Evolutionary conservation across 2,329 filamentous ascomycete genomes (phyloP).

Genomic region (Aureobasidium uvarum): DNA sequence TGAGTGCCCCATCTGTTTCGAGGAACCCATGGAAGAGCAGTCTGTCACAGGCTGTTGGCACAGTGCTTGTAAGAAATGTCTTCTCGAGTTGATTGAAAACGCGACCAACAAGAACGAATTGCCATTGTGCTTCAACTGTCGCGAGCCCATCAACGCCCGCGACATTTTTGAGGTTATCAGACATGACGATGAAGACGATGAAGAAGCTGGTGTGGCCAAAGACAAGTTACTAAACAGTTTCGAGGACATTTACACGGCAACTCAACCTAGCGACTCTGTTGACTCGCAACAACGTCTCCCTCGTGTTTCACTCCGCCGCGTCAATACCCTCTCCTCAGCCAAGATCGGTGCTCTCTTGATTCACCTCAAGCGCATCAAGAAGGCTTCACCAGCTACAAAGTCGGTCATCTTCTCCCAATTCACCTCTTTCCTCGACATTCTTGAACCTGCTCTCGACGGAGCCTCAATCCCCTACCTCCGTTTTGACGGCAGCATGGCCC

Average conservation of each 20-base stretch:
- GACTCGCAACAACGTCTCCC: conserved; percentile 41
- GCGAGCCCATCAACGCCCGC: conserved; percentile 73
- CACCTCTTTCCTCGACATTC: conserved; percentile 90
- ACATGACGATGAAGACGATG: conserved; percentile 59
- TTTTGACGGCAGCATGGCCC: conserved; percentile 85
- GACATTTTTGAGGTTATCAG: conserved; percentile 92
- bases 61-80: conserved; percentile 88
- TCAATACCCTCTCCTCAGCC: conserved; percentile 71
- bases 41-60: conserved; percentile 97
- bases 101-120: conserved; percentile 72
- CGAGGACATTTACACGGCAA: conserved; percentile 41
- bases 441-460: conserved; percentile 72
- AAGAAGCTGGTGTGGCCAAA: conserved; percentile 30
- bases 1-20: conserved; percentile 92
- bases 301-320: conserved; percentile 60
- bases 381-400: conserved; percentile 68
- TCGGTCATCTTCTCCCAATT: conserved; percentile 97
- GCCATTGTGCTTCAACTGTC: conserved; percentile 87
- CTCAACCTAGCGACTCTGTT: conserved; percentile 32
- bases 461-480: conserved; percentile 77
- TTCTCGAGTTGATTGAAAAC: conserved; percentile 87
- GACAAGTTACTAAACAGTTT: conserved; percentile 26
- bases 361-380: conserved; percentile 68
- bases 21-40: conserved; percentile 94
- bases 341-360: conserved; percentile 80